Evolutionary conservation across 1,284 basidiomycete genomes (phyloP), one percentile per base, ranked within the genome.

Genomic region (Apiotrichum mycotoxinovorans): DNA sequence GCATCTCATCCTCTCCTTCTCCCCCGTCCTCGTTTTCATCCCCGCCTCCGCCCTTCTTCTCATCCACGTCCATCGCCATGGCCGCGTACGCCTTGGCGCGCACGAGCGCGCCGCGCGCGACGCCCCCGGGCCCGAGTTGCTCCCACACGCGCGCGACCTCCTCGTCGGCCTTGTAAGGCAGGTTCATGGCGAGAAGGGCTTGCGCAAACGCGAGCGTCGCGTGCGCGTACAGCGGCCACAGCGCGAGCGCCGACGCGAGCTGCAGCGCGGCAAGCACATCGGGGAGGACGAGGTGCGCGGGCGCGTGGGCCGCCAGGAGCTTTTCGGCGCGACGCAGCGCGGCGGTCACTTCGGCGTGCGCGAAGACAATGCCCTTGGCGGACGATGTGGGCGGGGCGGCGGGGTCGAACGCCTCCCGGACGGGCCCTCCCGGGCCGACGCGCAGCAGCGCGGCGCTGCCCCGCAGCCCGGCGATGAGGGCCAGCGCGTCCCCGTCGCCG

Each of bases 181-280:
- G 63, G 33, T 72, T 69, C 65, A 75, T 73, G 9, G 52, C 43
- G 7, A 71, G 51, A n/a, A 76, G 60, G 0, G 64, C 59, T 15
- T 73, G 67, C 9, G 66, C 65, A 18, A 75, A 59, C 3, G 67
- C 26, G 8, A 76, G 62, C 9, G 59, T 60, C 14, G 62, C 66
- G n/a, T 62, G 56, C 20, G 72, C 63, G 56, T 75, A 66, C 18
- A 71, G 42, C 12, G 57, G 51, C 73, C 73, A 74, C 3, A 73
- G 48, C 0, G 65, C 70, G 2, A 74, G 59, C n/a, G 65, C 50
- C 9, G 49, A 52, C 0, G 72, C 52, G 1, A 71, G 54, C 20
- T 75, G 66, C 4, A 71, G 52, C 2, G 68, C 64, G 1, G 68
- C 59, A 0, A 75, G 60, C 3, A 73, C 57, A 20, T 59, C 56